These are phyloP conservation scores for Epichloe coenophiala DNA, from an alignment of 2,329 filamentous ascomycete genomes.

Conservation along the genomic window DNA sequence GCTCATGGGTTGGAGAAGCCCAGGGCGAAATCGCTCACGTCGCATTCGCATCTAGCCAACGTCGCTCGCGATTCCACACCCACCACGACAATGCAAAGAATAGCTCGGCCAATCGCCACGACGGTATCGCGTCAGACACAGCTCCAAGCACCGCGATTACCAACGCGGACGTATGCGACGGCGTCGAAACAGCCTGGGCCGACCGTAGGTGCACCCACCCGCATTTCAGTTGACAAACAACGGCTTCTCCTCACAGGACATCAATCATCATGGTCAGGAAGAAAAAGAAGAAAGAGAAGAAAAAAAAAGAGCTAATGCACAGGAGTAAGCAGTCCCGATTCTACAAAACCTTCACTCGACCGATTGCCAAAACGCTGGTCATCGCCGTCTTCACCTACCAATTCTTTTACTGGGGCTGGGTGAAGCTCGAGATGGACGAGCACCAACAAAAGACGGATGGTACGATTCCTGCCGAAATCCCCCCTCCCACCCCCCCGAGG, in stretches of 20 bases:
- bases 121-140: not conserved
- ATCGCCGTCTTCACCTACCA: constrained; percentile 70
- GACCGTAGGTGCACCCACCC: constrained; percentile 10
- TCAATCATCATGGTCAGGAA: not conserved
- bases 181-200: constrained; percentile 12
- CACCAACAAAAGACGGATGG: constrained; percentile 44
- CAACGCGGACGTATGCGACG: constrained; percentile 13
- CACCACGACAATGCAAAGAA: not conserved
- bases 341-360: constrained; percentile 62
- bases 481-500: too few species aligned
- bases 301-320: not conserved
- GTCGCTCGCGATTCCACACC: too few species aligned
- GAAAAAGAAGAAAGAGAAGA: not conserved
- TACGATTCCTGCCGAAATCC: constrained; percentile 16
- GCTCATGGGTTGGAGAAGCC: not conserved
- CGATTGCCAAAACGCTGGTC: constrained; percentile 60
- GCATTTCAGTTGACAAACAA: not conserved
- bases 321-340: constrained; percentile 40
- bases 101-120: not conserved
- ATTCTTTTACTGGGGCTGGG: constrained; percentile 60
- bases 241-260: not conserved
- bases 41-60: not conserved
- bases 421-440: constrained; percentile 61
- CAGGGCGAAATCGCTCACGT: too few species aligned
- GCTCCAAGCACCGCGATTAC: not conserved